These are phyloP conservation scores for Ogataea trehalophila DNA, from an alignment of 805 yeast species.

Conservation along the genomic window DNA sequence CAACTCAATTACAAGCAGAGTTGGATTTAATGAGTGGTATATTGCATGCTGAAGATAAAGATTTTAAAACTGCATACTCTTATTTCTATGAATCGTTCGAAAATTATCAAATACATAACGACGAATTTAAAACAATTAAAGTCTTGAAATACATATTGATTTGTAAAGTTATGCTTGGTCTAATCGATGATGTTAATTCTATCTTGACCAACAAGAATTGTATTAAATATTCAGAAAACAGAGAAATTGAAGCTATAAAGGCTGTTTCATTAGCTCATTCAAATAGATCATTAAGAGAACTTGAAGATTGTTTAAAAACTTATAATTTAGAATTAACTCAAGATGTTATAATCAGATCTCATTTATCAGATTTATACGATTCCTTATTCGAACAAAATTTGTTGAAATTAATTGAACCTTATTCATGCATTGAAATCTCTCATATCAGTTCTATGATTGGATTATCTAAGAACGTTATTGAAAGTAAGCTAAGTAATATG, in stretches of 20 bases:
- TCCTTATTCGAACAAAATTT: conserved; percentile 88
- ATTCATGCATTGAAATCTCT: conserved; percentile 88
- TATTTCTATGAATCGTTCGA: conserved; percentile 95
- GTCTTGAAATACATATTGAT: conserved; percentile 89
- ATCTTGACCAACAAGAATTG: conserved; percentile 65
- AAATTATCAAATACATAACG: conserved; percentile 59
- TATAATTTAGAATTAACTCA: conserved; percentile 73
- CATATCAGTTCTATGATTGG: conserved; percentile 88
- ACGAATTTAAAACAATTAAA: conserved; percentile 40
- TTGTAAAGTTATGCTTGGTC: conserved; percentile 88
- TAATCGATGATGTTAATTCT: conserved; percentile 78
- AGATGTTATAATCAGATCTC: conserved; percentile 86
- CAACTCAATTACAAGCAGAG: conserved; percentile 90
- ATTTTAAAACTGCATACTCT: conserved; percentile 91
- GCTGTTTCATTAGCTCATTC: conserved; percentile 87
- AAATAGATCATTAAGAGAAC: conserved; percentile 84
- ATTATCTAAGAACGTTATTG: conserved; percentile 80
- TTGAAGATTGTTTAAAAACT: conserved; percentile 73
- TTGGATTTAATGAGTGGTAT: conserved; percentile 94
- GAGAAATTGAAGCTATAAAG: conserved; percentile 92
- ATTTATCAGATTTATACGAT: conserved; percentile 89
- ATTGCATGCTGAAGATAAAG: conserved; percentile 93
- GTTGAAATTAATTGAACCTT: conserved; percentile 92
- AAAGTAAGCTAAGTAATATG: conserved; percentile 94
- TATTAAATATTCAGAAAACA: conserved; percentile 45